These are phyloP conservation scores for Cutaneotrichosporon sp. DNA, from an alignment of 1,284 basidiomycete genomes.

Conservation along the genomic window DNA sequence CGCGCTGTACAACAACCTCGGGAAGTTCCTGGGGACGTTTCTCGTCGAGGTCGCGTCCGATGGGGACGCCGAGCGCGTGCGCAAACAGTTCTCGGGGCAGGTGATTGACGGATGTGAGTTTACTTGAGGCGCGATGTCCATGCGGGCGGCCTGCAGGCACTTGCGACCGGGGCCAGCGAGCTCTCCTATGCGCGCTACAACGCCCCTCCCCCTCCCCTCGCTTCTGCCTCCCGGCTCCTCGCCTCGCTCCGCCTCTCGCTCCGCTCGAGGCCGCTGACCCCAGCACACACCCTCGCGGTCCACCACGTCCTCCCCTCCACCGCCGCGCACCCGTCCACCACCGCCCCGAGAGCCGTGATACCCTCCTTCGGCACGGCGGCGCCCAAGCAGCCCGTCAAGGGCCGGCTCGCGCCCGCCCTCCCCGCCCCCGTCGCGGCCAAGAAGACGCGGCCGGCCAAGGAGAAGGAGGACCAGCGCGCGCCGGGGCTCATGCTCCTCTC, in stretches of 20 bases:
- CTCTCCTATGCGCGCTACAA: too few relatives aligned
- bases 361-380: conserved; percentile 11
- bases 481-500: conserved; percentile 40
- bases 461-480: not conserved
- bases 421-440: not conserved
- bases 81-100: conserved; percentile 40
- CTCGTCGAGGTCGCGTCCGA: conserved; percentile 37
- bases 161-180: too few relatives aligned
- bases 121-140: too few relatives aligned
- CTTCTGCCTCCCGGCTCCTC: too few relatives aligned
- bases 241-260: not conserved
- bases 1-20: conserved; percentile 30
- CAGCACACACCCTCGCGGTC: conserved; percentile 41
- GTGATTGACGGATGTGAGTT: conserved; percentile 46
- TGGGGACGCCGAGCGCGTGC: conserved; percentile 43
- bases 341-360: conserved; percentile 12
- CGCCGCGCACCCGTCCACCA: conserved; percentile 26
- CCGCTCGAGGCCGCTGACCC: conserved; percentile 7
- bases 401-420: not conserved
- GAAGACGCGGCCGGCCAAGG: conserved; percentile 21
- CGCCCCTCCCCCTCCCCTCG: too few relatives aligned
- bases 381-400: not conserved
- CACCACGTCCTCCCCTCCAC: conserved; percentile 43
- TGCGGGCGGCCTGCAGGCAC: too few relatives aligned
- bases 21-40: conserved; percentile 38